phyloP scores from a whole-genome alignment of 352 stramenopile genomes.

The Phytophthora tubulina region DNA sequence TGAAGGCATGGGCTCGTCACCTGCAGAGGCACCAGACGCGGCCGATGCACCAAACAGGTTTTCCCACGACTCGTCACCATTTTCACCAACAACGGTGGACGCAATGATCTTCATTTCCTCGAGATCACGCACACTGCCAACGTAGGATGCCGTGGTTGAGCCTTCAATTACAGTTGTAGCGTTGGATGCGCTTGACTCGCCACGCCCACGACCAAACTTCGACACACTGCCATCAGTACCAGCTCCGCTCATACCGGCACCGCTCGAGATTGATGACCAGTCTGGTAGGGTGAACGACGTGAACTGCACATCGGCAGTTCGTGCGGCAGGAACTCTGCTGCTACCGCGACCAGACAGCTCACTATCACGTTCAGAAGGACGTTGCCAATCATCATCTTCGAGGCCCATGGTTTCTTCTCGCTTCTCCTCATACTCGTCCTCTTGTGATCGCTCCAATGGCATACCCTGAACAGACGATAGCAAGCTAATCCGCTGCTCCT shows the following conservation, averaged over 20 bases:
- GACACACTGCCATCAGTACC: slow-evolving; percentile 33
- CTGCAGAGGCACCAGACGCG: slow-evolving; percentile 13
- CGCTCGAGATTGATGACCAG: slow-evolving; percentile 61
- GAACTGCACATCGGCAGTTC: slow-evolving; percentile 61
- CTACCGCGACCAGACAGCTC: slow-evolving; percentile 34
- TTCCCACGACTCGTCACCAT: slow-evolving; percentile 72
- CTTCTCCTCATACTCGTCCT: slow-evolving; percentile 55
- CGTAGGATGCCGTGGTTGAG: slow-evolving; percentile 53
- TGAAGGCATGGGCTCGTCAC: slow-evolving; percentile 36
- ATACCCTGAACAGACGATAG: slow-evolving; percentile 64
- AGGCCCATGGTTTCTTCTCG: slow-evolving; percentile 43
- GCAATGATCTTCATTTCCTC: slow-evolving; percentile 81
- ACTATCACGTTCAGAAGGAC: slow-evolving; percentile 30
- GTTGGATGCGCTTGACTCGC: slow-evolving; percentile 47
- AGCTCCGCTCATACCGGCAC: slow-evolving; percentile 25
- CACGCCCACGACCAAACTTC: slow-evolving; percentile 48
- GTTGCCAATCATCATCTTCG: slow-evolving; percentile 33
- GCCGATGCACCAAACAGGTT: slow-evolving; percentile 64
- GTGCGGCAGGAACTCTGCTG: slow-evolving; percentile 35
- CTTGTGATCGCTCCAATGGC: slow-evolving; percentile 38
- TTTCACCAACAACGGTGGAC: slow-evolving; percentile 47
- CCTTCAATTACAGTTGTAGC: slow-evolving; percentile 51
- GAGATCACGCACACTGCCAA: slow-evolving; percentile 50
- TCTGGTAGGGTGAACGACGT: slow-evolving; percentile 69
- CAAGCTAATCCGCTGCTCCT: slow-evolving; percentile 82